Base-by-base conservation (phyloP, 2,329 filamentous ascomycete genomes). In the Alternaria triticimaculans region DNA sequence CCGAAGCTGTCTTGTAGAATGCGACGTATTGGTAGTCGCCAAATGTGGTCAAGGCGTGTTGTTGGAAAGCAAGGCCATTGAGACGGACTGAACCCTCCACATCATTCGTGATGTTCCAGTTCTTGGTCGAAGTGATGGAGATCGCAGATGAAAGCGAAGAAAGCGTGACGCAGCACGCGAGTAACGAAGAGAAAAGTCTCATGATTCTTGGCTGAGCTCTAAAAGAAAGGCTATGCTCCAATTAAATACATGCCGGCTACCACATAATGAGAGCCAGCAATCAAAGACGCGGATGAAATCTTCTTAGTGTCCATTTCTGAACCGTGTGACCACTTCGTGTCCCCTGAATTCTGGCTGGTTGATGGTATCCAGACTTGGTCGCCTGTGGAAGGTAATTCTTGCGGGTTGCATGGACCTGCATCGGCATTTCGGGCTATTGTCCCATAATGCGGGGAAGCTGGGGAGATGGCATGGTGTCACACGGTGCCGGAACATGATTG, bases 31-130 rank as follows among this genome's bases (percentile, higher is more conserved):
- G 84, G 76, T 84, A 84, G 41, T 83, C 81, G 50, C 80, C 80
- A 68, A 82, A 83, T 1, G 83, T 82, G n/a, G 78, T 77, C 57
- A 86, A 76, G 30, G 80, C 81, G 59, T 84, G 79, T 63, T 86
- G 84, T 69, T 86, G 84, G 71, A 85, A 86, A 1, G 84, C 80
- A 56, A 84, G 80, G 45, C 82, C 83, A 65, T 86, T 86, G 48
- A 86, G 69, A 10, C 71, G 76, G 8, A 78, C 76, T 2, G 73
- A 77, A 10, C 77, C 77, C 58, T 79, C 72, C 4, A 76, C 71
- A 59, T 79, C 77, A 33, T 75, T 75, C 25, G 69, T 69, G 53
- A 79, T 75, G 41, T 79, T 76, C 63, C 71, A 77, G 9, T 62
- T 70, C 3, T 70, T 72, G 2, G 69, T 74, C 2, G 72, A 75